Evolutionary conservation across 805 yeast genomes (phyloP).

Genomic region (Candida peoriensis): DNA sequence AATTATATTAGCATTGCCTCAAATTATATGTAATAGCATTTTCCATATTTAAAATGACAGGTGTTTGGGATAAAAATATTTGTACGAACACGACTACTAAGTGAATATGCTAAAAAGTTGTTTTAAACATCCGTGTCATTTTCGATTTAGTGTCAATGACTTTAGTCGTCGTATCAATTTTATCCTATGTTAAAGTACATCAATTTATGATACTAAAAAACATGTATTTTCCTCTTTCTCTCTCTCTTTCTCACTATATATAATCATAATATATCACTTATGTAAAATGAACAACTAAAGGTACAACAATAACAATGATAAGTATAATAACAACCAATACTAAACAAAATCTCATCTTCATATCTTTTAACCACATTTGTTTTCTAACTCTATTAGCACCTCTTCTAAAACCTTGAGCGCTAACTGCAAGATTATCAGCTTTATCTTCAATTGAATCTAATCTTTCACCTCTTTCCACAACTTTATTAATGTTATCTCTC

Average conservation of each 20-base stretch:
- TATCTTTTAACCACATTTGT: constrained; percentile 98
- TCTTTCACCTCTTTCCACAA: constrained; percentile 90
- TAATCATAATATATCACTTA: no score
- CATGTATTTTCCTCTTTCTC: background rate
- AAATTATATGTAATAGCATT: no score
- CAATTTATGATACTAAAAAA: no score
- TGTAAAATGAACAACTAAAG: constrained; percentile 85
- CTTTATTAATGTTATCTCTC: constrained; percentile 95
- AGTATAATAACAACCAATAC: constrained; percentile 76
- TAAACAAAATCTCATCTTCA: constrained; percentile 91
- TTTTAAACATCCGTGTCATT: no score
- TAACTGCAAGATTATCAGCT: constrained; percentile 86
- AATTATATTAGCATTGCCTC: no score
- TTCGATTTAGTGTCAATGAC: no score
- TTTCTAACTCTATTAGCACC: constrained; percentile 97
- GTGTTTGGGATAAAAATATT: no score
- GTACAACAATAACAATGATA: constrained; percentile 83
- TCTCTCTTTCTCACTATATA: background rate
- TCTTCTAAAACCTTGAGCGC: constrained; percentile 92
- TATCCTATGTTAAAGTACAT: no score
- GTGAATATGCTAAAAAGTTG: no score
- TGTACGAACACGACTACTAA: no score
- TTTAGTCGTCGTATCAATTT: no score
- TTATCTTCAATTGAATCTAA: constrained; percentile 88
- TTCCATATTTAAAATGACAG: no score